These are phyloP conservation scores for Trichoderma virens DNA, from an alignment of 495 filamentous ascomycete genomes.

Conservation along the genomic window DNA sequence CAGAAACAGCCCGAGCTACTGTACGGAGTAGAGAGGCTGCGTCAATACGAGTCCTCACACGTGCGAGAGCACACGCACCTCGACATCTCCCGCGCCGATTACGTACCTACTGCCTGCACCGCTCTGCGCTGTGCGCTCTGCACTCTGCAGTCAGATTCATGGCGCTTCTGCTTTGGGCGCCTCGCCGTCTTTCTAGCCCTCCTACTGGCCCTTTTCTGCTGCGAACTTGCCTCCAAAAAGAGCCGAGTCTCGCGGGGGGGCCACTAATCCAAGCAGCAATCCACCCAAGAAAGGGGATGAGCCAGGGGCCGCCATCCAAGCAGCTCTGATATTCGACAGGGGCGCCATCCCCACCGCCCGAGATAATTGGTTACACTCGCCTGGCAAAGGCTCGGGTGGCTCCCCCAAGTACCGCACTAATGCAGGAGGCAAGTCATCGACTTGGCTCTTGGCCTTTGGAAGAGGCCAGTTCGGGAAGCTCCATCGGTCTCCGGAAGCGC, in stretches of 20 bases:
- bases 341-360: background rate
- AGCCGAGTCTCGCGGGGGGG: conserved; percentile 4
- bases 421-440: conserved; percentile 8
- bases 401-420: conserved; percentile 1
- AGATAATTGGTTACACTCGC: conserved; percentile 2
- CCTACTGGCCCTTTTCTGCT: background rate
- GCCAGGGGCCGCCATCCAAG: background rate
- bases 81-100: too few species aligned
- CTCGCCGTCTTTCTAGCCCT: background rate
- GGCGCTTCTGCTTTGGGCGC: background rate
- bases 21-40: too few species aligned
- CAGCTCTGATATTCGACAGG: background rate
- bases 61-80: too few species aligned
- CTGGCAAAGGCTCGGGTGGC: background rate
- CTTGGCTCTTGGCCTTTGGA: background rate
- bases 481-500: background rate
- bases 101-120: too few species aligned
- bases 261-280: background rate
- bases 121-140: background rate
- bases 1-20: too few species aligned
- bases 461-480: background rate
- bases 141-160: background rate
- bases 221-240: conserved; percentile 1
- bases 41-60: too few species aligned
- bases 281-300: conserved; percentile 6